Base-by-base conservation (phyloP, 1,139 yeast genomes). In the Debaryomycetaceae sp. region DNA sequence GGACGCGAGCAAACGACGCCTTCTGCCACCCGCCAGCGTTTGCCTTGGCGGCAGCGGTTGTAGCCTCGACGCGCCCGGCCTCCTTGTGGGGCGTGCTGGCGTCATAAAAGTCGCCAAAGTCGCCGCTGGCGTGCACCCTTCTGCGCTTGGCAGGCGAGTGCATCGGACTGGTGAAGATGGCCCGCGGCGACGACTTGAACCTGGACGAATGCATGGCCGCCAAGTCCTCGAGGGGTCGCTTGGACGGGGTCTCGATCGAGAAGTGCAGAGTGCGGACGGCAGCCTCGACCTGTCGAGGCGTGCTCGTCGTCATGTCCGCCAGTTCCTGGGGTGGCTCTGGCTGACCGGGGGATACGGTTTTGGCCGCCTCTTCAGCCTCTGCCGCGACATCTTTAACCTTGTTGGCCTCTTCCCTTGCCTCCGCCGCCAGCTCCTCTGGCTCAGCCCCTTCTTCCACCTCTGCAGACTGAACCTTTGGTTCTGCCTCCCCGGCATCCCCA, bases 1-100 rank as follows among this genome's bases (percentile, higher is more conserved):
- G 53, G 2, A 64, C 51, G 22, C 36, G 38, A 25, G 63, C 61
- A 56, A 14, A 32, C 23, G 20, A 23, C 17, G 34, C 28, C 26
- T 22, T 43, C 41, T 30, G 34, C 34, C 40, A 34, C 13, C n/a
- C n/a, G n/a, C n/a, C n/a, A n/a, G n/a, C n/a, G n/a, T n/a, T n/a
- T n/a, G n/a, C n/a, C n/a, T n/a, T n/a, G n/a, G n/a, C n/a, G n/a
- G n/a, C n/a, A n/a, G n/a, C 30, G 13, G 31, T 5, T 4, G 31
- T 15, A 4, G 18, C 22, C 4, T 26, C 13, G 14, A 18, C 13
- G 15, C 29, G 9, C 7, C 28, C 7, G n/a, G 14, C 12, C 12
- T 15, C 9, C 11, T 4, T 15, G 5, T 5, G 16, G 12, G 6
- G 8, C 16, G 11, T 23, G 18, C 12, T 10, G 11, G 12, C 17